Base-by-base conservation (phyloP, 306 rosid genomes). In the Glycine latifolia region DNA sequence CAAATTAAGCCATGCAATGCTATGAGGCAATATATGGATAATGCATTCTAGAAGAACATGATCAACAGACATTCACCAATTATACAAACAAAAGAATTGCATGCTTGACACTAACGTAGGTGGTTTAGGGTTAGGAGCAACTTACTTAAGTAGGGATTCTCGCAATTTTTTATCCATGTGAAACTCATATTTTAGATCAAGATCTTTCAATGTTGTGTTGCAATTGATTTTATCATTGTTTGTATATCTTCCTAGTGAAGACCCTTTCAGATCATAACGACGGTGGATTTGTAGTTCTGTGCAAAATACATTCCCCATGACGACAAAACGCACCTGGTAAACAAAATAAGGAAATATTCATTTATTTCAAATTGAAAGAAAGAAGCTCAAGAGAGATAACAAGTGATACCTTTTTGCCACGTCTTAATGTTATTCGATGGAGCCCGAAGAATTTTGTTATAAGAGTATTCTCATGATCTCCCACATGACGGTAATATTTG, bases 261-360 rank as follows among this genome's bases (percentile, higher is more conserved):
- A 94, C n/a, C 98, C 98, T 78, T 94, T 94, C 82, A 94, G 85
- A 86, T 94, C 98, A 81, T 89, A 94, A 31, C 92, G 94, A 11
- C 90, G 91, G 76, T 94, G 98, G 84, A 94, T 91, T 73, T 81
- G 88, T 81, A 94, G 67, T 81, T 90, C 97, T 65, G 98, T 94
- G 86, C 90, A 89, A 52, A 94, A 92, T 94, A 94, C 90, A 85
- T 94, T 94, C 55, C 98, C 98, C 98, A 94, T 94, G 71, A 94
- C 98, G 86, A 91, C 90, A 84, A 94, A 94, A 41, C 97, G 94
- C 56, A 94, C 96, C 98, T 94, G 74, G 17, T 56, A 78, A 49
- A 87, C 61, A 84, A 78, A 78, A 66, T n/a, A 58, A 73, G 78
- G 9, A 85, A 50, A 71, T 59, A 47, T 53, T 20, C 8, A 76